Conservation (phyloP, 2,329 filamentous ascomycete genomes). For the Plenodomus biglobosus region DNA sequence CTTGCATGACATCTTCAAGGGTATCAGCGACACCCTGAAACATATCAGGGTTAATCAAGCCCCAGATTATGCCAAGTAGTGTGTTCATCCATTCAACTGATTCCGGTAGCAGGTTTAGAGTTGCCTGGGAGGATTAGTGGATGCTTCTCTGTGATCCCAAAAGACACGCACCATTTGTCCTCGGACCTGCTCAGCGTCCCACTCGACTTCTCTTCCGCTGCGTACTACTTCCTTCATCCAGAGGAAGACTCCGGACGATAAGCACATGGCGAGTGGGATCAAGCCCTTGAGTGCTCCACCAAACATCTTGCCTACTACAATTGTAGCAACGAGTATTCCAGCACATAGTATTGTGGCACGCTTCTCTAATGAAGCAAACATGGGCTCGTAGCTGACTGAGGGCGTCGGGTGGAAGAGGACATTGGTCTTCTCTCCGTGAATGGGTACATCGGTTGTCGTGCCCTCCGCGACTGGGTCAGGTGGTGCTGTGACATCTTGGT, state of each 20-base stretch:
- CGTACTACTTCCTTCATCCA: conserved; percentile 88
- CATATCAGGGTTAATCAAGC: conserved; percentile 92
- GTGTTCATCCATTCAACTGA: conserved; percentile 95
- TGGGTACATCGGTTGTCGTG: conserved; percentile 88
- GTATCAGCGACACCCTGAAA: conserved; percentile 91
- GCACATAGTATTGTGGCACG: conserved; percentile 70
- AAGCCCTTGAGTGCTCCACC: conserved; percentile 77
- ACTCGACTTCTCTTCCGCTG: conserved; percentile 80
- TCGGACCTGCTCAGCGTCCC: conserved; percentile 81
- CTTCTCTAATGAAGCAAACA: conserved; percentile 75
- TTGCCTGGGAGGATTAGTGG: conserved; percentile 56
- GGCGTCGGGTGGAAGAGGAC: conserved; percentile 95
- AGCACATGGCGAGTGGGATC: conserved; percentile 69
- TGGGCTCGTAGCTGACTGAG: conserved; percentile 84
- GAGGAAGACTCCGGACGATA: conserved; percentile 77
- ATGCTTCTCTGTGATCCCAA: not conserved
- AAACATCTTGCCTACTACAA: conserved; percentile 76
- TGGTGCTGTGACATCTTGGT: conserved; percentile 86
- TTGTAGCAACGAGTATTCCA: conserved; percentile 70
- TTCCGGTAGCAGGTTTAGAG: conserved; percentile 86
- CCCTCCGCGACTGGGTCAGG: conserved; percentile 82
- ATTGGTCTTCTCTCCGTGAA: conserved; percentile 95
- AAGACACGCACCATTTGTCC: conserved; percentile 66
- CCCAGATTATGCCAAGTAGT: conserved; percentile 80
- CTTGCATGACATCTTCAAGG: conserved; percentile 94